Conservation (phyloP, 192 early-diverging fungal species). For the Gonapodya sp. region DNA sequence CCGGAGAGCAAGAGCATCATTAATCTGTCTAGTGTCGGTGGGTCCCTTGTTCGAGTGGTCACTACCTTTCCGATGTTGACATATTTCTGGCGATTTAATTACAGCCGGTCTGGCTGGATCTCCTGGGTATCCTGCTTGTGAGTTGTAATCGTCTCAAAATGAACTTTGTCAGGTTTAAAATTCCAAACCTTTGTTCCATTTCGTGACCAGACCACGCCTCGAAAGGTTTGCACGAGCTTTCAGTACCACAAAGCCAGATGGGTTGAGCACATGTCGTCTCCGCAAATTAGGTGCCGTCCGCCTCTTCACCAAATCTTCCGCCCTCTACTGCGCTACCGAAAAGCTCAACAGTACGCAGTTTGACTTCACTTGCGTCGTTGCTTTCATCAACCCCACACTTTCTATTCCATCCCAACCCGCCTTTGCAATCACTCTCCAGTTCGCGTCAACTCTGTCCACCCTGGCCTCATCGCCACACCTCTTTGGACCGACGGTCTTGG, state of each 20-base stretch:
- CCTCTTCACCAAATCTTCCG: conserved; percentile 5
- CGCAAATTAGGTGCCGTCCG: background rate
- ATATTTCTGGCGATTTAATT: too few species aligned
- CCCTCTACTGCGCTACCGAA: background rate
- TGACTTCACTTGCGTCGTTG: background rate
- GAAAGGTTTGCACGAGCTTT: background rate
- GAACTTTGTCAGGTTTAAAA: too few species aligned
- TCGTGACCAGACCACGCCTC: background rate
- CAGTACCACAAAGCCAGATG: too few species aligned
- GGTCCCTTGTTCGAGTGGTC: too few species aligned
- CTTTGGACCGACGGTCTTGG: background rate
- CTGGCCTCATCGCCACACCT: background rate
- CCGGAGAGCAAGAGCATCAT: conserved; percentile 1
- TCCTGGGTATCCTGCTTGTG: background rate
- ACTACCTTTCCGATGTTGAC: too few species aligned
- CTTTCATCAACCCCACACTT: too few species aligned
- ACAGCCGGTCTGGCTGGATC: conserved; percentile 6
- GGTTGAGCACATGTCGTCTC: background rate
- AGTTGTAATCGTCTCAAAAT: too few species aligned
- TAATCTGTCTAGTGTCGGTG: background rate
- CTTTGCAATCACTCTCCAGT: background rate
- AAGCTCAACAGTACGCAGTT: background rate
- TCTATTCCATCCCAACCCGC: background rate
- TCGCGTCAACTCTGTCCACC: background rate
- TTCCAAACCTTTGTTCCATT: too few species aligned